phyloP scores from a whole-genome alignment of 768 basidiomycete genomes.

The Suillus luteus region DNA sequence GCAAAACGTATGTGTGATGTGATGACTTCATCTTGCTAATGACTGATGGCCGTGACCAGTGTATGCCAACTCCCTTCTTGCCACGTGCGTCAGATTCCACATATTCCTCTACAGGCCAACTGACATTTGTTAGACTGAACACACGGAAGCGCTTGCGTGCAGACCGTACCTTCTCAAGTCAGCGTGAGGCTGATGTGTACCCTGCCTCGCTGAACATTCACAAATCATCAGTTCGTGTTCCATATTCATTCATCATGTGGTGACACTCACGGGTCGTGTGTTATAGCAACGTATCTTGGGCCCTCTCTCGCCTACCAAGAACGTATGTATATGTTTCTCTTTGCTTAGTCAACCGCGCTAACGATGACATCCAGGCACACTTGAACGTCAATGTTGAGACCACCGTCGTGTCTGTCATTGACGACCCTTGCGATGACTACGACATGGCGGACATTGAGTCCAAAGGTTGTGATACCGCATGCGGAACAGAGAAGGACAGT shows the following conservation, averaged over 20 bases:
- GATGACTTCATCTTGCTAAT: too few species aligned
- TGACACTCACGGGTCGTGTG: neutral
- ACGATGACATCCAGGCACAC: slow-evolving; percentile 14
- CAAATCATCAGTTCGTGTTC: neutral
- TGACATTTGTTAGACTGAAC: slow-evolving; percentile 23
- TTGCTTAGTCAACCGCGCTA: neutral
- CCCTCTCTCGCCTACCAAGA: slow-evolving; percentile 22
- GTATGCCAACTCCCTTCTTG: slow-evolving; percentile 37
- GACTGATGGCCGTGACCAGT: slow-evolving; percentile 17
- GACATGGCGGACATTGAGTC: slow-evolving; percentile 27
- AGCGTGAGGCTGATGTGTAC: slow-evolving; percentile 27
- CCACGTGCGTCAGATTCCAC: slow-evolving; percentile 26
- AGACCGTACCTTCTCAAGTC: slow-evolving; percentile 29
- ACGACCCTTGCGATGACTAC: slow-evolving; percentile 22
- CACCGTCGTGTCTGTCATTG: slow-evolving; percentile 34
- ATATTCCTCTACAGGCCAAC: neutral
- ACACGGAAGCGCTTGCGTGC: slow-evolving; percentile 33
- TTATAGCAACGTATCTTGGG: slow-evolving; percentile 28
- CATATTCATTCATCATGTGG: neutral
- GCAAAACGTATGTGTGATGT: slow-evolving; percentile 29
- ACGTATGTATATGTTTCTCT: slow-evolving; percentile 17
- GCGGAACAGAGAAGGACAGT: slow-evolving; percentile 18
- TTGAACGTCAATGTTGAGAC: slow-evolving; percentile 38
- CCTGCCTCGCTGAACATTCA: slow-evolving; percentile 20
- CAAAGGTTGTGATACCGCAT: slow-evolving; percentile 14